These are phyloP conservation scores for Solanum aculeatissimum DNA, from an alignment of 305 asterid species.

Conservation along the genomic window DNA sequence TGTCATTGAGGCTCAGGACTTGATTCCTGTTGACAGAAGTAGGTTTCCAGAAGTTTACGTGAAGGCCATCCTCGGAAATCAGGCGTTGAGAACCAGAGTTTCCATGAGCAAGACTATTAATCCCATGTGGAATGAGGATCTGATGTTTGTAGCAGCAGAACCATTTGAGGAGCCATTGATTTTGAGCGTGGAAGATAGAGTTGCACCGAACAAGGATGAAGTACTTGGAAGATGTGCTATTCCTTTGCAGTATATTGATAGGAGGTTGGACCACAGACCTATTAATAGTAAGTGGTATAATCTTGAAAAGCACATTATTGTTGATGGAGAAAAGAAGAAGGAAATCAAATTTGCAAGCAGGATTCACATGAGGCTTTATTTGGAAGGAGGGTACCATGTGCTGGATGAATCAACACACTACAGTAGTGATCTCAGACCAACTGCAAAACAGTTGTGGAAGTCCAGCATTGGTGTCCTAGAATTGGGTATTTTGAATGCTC, in stretches of 20 bases:
- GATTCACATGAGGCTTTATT: conserved; percentile 44
- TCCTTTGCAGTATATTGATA: conserved; percentile 30
- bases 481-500: conserved; percentile 46
- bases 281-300: conserved; percentile 43
- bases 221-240: conserved; percentile 45
- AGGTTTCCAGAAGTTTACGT: conserved; percentile 45
- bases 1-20: conserved; percentile 67
- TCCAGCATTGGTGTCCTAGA: conserved; percentile 59
- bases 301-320: conserved; percentile 32
- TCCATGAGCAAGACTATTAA: conserved; percentile 25
- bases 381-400: conserved; percentile 85
- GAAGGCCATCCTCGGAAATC: conserved; percentile 45
- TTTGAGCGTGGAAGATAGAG: conserved; percentile 44
- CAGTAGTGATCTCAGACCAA: conserved; percentile 65
- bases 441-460: conserved; percentile 70
- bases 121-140: conserved; percentile 68
- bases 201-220: conserved; percentile 43
- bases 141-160: conserved; percentile 59
- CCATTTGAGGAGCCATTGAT: conserved; percentile 60
- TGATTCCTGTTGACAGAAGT: conserved; percentile 31
- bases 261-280: conserved; percentile 49
- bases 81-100: conserved; percentile 35
- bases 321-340: conserved; percentile 32
- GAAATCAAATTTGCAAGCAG: conserved; percentile 50
- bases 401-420: conserved; percentile 61